Conservation (phyloP, 176 grass and related monocot species). For the Oryza brachyantha region DNA sequence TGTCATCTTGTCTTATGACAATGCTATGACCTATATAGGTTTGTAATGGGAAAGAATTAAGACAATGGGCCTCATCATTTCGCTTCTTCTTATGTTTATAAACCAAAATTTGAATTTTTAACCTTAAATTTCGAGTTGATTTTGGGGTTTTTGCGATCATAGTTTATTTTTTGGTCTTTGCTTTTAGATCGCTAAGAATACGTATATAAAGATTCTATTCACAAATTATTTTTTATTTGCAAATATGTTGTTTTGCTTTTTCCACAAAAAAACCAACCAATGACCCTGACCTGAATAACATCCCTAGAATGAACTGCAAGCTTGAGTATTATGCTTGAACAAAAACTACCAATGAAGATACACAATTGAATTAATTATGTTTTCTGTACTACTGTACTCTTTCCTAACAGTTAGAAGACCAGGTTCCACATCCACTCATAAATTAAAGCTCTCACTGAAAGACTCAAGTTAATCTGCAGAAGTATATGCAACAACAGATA, state of each 20-base stretch:
- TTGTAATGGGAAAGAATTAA: not conserved
- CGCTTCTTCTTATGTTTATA: too few species aligned
- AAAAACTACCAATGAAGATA: not conserved
- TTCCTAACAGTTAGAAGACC: conserved; percentile 11
- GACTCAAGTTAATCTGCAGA: conserved; percentile 14
- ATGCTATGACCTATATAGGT: not conserved
- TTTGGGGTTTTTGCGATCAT: too few species aligned
- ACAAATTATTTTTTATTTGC: too few species aligned
- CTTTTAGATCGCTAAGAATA: too few species aligned
- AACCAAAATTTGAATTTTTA: too few species aligned
- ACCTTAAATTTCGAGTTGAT: too few species aligned
- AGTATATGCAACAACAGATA: conserved; percentile 13
- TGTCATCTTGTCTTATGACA: not conserved
- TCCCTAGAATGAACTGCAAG: conserved; percentile 14
- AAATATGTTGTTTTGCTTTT: too few species aligned
- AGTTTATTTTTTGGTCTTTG: too few species aligned
- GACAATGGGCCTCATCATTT: too few species aligned
- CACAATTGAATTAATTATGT: not conserved
- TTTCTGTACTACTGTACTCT: not conserved
- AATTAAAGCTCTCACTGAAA: conserved; percentile 10
- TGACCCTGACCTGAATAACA: too few species aligned
- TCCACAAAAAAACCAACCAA: too few species aligned
- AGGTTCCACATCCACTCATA: not conserved
- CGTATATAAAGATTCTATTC: too few species aligned
- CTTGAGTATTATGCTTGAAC: not conserved